phyloP scores from a whole-genome alignment of 805 yeast species.

The Candida nonsorbophila region DNA sequence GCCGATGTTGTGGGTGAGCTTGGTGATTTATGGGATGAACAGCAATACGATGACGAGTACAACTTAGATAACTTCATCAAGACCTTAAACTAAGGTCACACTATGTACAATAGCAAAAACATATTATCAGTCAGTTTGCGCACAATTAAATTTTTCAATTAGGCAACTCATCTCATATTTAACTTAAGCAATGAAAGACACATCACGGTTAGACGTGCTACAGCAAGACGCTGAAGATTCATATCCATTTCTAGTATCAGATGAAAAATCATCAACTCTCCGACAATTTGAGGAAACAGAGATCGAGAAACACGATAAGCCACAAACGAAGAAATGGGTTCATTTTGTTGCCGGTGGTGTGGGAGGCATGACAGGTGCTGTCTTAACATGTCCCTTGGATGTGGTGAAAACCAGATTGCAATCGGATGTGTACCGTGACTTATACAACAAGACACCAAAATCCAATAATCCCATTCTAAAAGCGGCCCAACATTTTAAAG shows the following conservation, averaged over 20 bases:
- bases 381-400: slow-evolving; percentile 91
- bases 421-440: slow-evolving; percentile 69
- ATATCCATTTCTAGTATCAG: slow-evolving; percentile 59
- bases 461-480: slow-evolving; percentile 34
- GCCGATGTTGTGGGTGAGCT: slow-evolving; percentile 83
- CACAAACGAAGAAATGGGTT: slow-evolving; percentile 44
- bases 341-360: slow-evolving; percentile 88
- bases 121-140: not conserved
- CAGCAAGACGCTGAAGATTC: slow-evolving; percentile 58
- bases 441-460: slow-evolving; percentile 46
- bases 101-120: not conserved
- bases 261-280: slow-evolving; percentile 59
- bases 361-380: slow-evolving; percentile 98
- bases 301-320: slow-evolving; percentile 3
- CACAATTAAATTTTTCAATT: not conserved
- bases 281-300: slow-evolving; percentile 18
- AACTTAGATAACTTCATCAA: slow-evolving; percentile 89
- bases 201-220: slow-evolving; percentile 13
- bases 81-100: slow-evolving; percentile 59
- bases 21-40: slow-evolving; percentile 93
- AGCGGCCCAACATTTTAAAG: slow-evolving; percentile 68
- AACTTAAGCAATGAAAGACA: slow-evolving; percentile 1
- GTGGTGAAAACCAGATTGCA: slow-evolving; percentile 94
- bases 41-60: slow-evolving; percentile 95
- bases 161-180: not conserved